phyloP scores from a whole-genome alignment of 371 early-diverging fungal species.

The Syncephalastrum contaminatum region DNA sequence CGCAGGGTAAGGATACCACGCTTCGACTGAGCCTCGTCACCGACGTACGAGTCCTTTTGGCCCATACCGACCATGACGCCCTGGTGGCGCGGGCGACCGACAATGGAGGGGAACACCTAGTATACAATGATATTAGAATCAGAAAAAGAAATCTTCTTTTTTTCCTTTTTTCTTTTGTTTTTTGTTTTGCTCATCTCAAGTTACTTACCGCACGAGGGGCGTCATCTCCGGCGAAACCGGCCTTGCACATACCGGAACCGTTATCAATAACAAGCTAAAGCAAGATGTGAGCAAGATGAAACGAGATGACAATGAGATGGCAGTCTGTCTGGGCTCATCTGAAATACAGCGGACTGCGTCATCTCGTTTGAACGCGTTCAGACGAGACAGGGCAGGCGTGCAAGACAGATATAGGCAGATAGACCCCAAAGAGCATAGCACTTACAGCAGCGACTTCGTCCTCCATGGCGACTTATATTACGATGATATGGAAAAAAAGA shows the following conservation, averaged over 20 bases:
- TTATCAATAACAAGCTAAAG: constrained; percentile 88
- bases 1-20: constrained; percentile 99
- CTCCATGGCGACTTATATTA: constrained; percentile 53
- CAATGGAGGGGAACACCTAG: constrained; percentile 98
- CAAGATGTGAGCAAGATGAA: constrained; percentile 9
- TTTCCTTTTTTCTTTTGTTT: constrained; percentile 5
- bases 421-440: constrained; percentile 14
- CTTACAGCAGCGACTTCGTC: constrained; percentile 88
- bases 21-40: constrained; percentile 99
- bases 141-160: not conserved
- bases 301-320: constrained; percentile 10
- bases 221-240: constrained; percentile 99
- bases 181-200: constrained; percentile 6
- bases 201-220: constrained; percentile 97
- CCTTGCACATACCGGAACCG: constrained; percentile 99
- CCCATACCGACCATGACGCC: constrained; percentile 99
- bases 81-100: constrained; percentile 99
- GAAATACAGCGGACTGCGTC: not conserved
- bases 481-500: constrained; percentile 16
- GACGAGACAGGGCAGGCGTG: not conserved
- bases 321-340: constrained; percentile 1
- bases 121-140: constrained; percentile 5
- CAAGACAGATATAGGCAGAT: not conserved
- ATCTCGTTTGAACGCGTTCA: constrained; percentile 1
- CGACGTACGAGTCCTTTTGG: constrained; percentile 99